Evolutionary conservation across 495 filamentous ascomycete genomes (phyloP).

Genomic region (Annulohypoxylon nitens): DNA sequence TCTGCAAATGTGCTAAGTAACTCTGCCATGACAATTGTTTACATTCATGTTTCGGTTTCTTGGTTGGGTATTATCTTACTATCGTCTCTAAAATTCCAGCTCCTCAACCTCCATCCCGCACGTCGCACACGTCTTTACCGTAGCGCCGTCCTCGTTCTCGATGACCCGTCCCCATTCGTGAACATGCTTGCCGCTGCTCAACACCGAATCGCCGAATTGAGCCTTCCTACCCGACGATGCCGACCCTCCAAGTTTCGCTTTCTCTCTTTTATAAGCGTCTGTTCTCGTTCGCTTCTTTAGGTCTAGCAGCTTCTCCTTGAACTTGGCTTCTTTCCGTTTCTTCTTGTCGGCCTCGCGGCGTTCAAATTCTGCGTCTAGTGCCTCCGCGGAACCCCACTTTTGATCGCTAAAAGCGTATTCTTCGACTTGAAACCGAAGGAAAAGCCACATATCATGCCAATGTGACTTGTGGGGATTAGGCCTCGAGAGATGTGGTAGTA

Average conservation of each 20-base stretch:
- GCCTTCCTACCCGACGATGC: conserved; percentile 54
- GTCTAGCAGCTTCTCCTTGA: conserved; percentile 86
- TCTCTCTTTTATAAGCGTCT: conserved; percentile 83
- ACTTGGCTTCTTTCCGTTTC: conserved; percentile 88
- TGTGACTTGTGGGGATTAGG: conserved; percentile 96
- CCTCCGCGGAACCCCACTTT: conserved; percentile 88
- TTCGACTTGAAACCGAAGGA: conserved; percentile 92
- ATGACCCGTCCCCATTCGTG: conserved; percentile 92
- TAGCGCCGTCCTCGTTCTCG: conserved; percentile 83
- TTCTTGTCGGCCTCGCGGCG: conserved; percentile 85
- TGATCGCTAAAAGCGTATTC: conserved; percentile 81
- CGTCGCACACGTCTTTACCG: conserved; percentile 84
- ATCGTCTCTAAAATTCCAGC: conserved; percentile 76
- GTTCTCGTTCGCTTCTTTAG: conserved; percentile 94
- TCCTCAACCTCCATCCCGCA: conserved; percentile 99
- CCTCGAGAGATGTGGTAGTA: conserved; percentile 86
- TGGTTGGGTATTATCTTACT: conserved; percentile 34
- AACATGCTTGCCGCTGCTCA: conserved; percentile 77
- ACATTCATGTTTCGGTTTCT: background rate
- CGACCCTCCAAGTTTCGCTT: conserved; percentile 55
- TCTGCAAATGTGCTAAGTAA: background rate
- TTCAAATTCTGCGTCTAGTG: conserved; percentile 90
- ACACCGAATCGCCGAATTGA: conserved; percentile 82
- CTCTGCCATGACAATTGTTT: background rate
- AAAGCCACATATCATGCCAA: conserved; percentile 99